Conservation (phyloP, 2,329 filamentous ascomycete genomes). For the Penicillium sp. region DNA sequence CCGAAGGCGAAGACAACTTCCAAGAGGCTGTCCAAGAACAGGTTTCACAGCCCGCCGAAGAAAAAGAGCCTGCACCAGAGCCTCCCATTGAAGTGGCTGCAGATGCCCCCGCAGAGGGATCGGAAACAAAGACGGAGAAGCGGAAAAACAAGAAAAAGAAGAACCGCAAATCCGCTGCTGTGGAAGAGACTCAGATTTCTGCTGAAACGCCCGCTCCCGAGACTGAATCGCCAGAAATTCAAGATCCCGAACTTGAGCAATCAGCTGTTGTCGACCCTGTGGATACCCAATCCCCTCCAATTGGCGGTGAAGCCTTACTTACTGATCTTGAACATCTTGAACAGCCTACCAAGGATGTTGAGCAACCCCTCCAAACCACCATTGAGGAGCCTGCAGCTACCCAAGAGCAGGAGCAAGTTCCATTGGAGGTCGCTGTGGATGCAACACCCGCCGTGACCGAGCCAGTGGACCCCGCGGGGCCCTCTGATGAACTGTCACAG, state of each 20-base stretch:
- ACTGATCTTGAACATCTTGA: conserved; percentile 9
- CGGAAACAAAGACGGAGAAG: conserved; percentile 17
- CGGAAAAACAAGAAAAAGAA: conserved; percentile 27
- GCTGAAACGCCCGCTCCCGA: conserved; percentile 7
- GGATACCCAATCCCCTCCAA: conserved; percentile 7
- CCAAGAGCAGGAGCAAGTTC: conserved; percentile 6
- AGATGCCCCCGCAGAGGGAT: conserved; percentile 3
- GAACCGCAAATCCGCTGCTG: conserved; percentile 21
- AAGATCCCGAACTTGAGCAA: conserved; percentile 12
- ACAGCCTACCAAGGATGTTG: conserved; percentile 1
- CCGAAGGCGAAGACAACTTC: conserved; percentile 18
- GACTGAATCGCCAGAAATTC: conserved; percentile 1
- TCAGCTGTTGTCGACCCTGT: conserved; percentile 3
- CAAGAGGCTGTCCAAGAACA: conserved; percentile 24
- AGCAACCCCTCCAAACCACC: neutral
- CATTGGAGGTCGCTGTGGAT: neutral
- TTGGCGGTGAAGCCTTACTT: conserved; percentile 13
- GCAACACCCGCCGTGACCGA: neutral
- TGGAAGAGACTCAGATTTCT: conserved; percentile 13
- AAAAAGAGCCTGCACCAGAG: neutral
- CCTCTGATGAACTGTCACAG: neutral
- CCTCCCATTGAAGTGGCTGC: neutral
- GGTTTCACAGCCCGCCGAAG: neutral
- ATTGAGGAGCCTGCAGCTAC: conserved; percentile 1
- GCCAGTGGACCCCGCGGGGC: neutral